phyloP scores from a whole-genome alignment of 2,329 filamentous ascomycete genomes.

The Truncatella angustata region DNA sequence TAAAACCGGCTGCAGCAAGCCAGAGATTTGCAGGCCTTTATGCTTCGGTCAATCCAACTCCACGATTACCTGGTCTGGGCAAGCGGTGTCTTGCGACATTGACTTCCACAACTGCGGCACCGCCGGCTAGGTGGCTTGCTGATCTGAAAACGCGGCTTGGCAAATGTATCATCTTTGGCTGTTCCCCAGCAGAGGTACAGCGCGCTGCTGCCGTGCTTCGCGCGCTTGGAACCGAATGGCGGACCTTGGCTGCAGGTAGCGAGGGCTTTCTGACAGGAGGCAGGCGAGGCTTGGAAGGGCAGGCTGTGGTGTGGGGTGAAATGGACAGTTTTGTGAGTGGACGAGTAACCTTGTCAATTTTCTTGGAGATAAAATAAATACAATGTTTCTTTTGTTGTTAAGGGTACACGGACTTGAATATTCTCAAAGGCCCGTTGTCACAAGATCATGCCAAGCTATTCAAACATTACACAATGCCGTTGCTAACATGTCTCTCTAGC shows the following conservation, averaged over 20 bases:
- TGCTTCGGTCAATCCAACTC: background rate
- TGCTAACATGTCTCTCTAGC: conserved; percentile 31
- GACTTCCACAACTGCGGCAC: conserved; percentile 31
- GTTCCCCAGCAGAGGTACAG: conserved; percentile 54
- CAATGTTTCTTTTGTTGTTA: too few species aligned
- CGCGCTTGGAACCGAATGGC: conserved; percentile 63
- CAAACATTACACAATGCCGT: background rate
- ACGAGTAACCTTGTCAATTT: too few species aligned
- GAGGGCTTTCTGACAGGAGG: conserved; percentile 25
- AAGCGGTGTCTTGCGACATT: conserved; percentile 15
- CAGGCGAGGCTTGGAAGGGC: conserved; percentile 19
- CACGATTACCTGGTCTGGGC: background rate
- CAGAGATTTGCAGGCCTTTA: too few species aligned
- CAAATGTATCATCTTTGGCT: conserved; percentile 73
- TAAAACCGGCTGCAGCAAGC: too few species aligned
- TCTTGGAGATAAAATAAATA: too few species aligned
- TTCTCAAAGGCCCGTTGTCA: too few species aligned
- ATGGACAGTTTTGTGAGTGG: conserved; percentile 67
- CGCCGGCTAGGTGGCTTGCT: conserved; percentile 62
- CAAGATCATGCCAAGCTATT: too few species aligned
- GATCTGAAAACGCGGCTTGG: conserved; percentile 67
- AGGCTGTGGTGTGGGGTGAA: conserved; percentile 55
- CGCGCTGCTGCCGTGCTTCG: conserved; percentile 59
- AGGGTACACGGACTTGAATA: too few species aligned
- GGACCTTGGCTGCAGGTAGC: conserved; percentile 37